Percentiles rank a stretch among this genome's conserved stretches.
These are phyloP conservation scores for Lipomyces yarrowii DNA, from an alignment of 1,139 yeast genomes.

Conservation along the genomic window DNA sequence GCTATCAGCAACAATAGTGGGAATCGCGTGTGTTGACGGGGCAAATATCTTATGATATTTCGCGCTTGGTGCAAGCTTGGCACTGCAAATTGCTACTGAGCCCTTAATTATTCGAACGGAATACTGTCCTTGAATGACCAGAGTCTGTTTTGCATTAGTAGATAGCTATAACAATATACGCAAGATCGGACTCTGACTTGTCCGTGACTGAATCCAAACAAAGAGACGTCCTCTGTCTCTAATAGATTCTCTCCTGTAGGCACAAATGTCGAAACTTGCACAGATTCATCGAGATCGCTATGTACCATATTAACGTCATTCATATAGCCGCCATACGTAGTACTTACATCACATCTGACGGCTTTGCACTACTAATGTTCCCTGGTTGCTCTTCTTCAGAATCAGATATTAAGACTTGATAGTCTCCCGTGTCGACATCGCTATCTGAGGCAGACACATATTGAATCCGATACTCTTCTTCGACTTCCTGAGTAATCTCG, in stretches of 20 bases:
- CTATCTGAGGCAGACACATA: slow-evolving; percentile 10
- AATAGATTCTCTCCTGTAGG: slow-evolving; percentile 6
- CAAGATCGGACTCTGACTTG: neutral
- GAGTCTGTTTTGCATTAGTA: slow-evolving; percentile 39
- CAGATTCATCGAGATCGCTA: slow-evolving; percentile 13
- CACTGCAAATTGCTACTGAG: slow-evolving; percentile 56
- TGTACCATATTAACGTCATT: neutral
- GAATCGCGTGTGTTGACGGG: slow-evolving; percentile 57
- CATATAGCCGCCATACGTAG: neutral
- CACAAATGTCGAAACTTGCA: slow-evolving; percentile 14
- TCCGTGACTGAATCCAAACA: slow-evolving; percentile 5
- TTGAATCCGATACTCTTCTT: neutral
- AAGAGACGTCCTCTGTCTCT: neutral
- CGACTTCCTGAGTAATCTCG: neutral
- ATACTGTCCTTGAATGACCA: slow-evolving; percentile 64
- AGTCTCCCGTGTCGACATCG: neutral
- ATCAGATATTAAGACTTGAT: slow-evolving; percentile 2
- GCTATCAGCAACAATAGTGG: slow-evolving; percentile 37
- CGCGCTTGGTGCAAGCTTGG: slow-evolving; percentile 43
- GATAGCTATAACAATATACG: neutral
- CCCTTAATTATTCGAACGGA: slow-evolving; percentile 59
- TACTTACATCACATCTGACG: neutral
- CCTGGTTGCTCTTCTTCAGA: slow-evolving; percentile 13
- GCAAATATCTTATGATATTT: slow-evolving; percentile 43
- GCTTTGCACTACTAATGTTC: neutral